Evolutionary conservation across 129 eudicot species (phyloP).

Genomic region (Erigeron canadensis): DNA sequence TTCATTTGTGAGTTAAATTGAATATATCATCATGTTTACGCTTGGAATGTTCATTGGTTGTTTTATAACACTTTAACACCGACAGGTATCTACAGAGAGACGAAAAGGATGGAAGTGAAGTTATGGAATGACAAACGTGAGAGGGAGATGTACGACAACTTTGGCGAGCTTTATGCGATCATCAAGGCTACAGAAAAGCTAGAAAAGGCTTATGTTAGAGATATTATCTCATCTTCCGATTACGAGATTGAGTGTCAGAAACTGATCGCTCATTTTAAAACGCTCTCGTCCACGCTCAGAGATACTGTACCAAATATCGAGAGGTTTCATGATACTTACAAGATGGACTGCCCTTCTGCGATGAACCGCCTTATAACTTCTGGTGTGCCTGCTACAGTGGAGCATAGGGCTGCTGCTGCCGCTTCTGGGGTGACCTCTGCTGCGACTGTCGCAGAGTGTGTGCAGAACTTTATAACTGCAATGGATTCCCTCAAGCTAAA

Average conservation of each 20-base stretch:
- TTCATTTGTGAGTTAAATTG: too few relatives aligned
- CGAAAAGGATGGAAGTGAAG: constrained; percentile 76
- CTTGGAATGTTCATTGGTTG: background rate
- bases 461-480: constrained; percentile 80
- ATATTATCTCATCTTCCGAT: constrained; percentile 61
- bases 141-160: constrained; percentile 85
- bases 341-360: constrained; percentile 84
- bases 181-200: constrained; percentile 89
- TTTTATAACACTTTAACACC: background rate
- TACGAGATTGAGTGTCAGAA: constrained; percentile 82
- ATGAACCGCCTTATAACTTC: constrained; percentile 70
- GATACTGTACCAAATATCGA: constrained; percentile 81
- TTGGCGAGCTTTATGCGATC: constrained; percentile 82
- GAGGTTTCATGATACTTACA: constrained; percentile 70
- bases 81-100: background rate
- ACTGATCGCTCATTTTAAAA: constrained; percentile 77
- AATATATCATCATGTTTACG: too few relatives aligned
- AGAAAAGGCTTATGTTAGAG: constrained; percentile 79
- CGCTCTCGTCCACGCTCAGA: constrained; percentile 62
- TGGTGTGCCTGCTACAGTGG: constrained; percentile 92
- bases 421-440: constrained; percentile 59
- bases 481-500: constrained; percentile 88
- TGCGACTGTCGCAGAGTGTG: constrained; percentile 82
- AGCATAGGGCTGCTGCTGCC: constrained; percentile 80
- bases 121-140: constrained; percentile 94